Percentiles rank a stretch among this genome's conserved stretches.
These are phyloP conservation scores for Opeltia flavorubescens DNA, from an alignment of 495 filamentous ascomycete genomes.

Conservation along the genomic window DNA sequence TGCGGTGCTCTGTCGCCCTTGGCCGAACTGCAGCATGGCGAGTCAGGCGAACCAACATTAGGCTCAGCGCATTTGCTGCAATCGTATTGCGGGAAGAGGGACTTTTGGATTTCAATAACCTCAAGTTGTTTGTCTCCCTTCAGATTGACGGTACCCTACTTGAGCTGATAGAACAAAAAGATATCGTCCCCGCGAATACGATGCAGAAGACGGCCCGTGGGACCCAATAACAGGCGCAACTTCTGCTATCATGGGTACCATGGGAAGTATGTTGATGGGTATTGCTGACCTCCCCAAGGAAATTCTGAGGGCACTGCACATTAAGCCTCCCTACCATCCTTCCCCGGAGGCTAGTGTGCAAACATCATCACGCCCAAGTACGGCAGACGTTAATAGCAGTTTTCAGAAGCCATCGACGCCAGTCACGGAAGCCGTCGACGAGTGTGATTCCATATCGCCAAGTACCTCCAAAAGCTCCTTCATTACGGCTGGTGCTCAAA, in stretches of 20 bases:
- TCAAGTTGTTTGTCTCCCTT: conserved; percentile 45
- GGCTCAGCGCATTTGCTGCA: conserved; percentile 56
- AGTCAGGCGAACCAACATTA: conserved; percentile 44
- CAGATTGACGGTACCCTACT: not conserved
- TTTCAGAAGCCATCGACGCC: not conserved
- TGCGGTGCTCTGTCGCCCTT: conserved; percentile 53
- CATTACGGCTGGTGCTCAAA: too few relatives aligned
- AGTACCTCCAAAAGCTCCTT: not conserved
- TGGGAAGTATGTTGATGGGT: conserved; percentile 63
- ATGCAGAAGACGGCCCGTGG: conserved; percentile 56
- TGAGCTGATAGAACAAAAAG: conserved; percentile 24
- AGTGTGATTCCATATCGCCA: not conserved
- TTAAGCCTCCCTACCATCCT: conserved; percentile 24
- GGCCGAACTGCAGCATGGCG: conserved; percentile 56
- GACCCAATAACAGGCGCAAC: conserved; percentile 61
- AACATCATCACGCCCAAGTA: not conserved
- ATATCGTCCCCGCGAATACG: conserved; percentile 53
- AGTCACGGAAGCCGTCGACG: not conserved
- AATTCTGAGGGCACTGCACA: conserved; percentile 36
- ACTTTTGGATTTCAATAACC: conserved; percentile 43
- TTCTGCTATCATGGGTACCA: conserved; percentile 59
- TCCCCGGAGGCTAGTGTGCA: not conserved
- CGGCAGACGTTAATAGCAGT: not conserved
- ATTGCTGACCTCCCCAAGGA: conserved; percentile 69
- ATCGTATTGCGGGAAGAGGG: conserved; percentile 48